A percentile compares a stretch with the other conserved stretches of the same genome.
Evolutionary conservation across 1,284 basidiomycete species (phyloP).

Genomic region (Boletus smithii): DNA sequence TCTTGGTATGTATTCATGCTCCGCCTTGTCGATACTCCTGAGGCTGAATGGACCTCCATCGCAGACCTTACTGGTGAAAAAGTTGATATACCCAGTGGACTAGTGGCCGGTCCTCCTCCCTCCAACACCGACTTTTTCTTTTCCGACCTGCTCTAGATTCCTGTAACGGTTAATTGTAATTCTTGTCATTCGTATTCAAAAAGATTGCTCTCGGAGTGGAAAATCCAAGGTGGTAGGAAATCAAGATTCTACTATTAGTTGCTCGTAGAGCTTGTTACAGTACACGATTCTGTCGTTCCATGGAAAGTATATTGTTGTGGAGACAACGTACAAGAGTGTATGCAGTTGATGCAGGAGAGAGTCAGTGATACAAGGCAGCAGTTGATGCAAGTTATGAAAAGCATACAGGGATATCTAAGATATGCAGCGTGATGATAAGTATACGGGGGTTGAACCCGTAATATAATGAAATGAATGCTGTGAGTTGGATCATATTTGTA

Average conservation of each 20-base stretch:
- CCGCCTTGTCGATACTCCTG: neutral
- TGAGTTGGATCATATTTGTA: constrained; percentile 25
- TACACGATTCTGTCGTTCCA: constrained; percentile 18
- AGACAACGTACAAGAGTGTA: constrained; percentile 13
- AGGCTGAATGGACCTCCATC: constrained; percentile 4
- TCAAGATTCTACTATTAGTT: constrained; percentile 24
- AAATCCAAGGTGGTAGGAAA: constrained; percentile 5
- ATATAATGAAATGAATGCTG: constrained; percentile 26
- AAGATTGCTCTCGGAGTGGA: neutral
- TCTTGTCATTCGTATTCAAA: constrained; percentile 6
- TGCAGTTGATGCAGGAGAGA: constrained; percentile 45
- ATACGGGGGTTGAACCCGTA: constrained; percentile 77
- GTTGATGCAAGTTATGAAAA: constrained; percentile 41
- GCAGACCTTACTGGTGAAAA: constrained; percentile 86
- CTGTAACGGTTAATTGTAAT: constrained; percentile 13
- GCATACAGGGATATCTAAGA: constrained; percentile 23
- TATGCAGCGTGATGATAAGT: constrained; percentile 20
- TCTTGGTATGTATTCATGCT: constrained; percentile 55
- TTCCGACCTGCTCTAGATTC: constrained; percentile 53
- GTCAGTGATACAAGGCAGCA: constrained; percentile 33
- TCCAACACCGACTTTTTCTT: constrained; percentile 85
- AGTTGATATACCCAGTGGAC: constrained; percentile 83
- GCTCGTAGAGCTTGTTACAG: constrained; percentile 22
- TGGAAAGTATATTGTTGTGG: constrained; percentile 18
- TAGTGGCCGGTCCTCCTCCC: constrained; percentile 70